Evolutionary conservation across 192 early-diverging fungal genomes (phyloP).

Genomic region (Haplosporangium gracile): DNA sequence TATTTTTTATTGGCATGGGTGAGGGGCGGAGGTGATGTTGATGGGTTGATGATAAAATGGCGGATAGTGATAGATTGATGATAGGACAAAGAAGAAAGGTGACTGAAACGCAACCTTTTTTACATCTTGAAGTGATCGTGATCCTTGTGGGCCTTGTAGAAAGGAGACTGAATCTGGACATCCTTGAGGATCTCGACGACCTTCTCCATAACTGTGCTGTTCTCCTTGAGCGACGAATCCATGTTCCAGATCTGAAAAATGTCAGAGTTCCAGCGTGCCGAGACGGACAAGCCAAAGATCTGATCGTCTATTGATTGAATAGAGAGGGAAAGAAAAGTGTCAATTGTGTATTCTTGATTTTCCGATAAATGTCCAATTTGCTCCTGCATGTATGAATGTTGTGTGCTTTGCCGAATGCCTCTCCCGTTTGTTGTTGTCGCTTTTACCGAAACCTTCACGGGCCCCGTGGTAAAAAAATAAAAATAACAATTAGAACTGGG

Average conservation of each 20-base stretch:
- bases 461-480: background rate
- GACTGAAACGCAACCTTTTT: background rate
- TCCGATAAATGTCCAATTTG: background rate
- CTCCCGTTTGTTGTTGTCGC: background rate
- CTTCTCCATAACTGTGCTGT: slow-evolving; percentile 58
- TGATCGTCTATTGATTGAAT: slow-evolving; percentile 50
- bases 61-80: background rate
- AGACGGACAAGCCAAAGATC: slow-evolving; percentile 62
- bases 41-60: background rate
- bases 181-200: slow-evolving; percentile 45
- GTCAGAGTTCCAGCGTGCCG: slow-evolving; percentile 62
- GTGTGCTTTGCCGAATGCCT: background rate
- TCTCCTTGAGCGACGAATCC: slow-evolving; percentile 49
- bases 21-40: background rate
- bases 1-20: background rate
- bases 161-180: slow-evolving; percentile 58
- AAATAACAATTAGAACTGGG: background rate
- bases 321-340: background rate
- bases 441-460: background rate
- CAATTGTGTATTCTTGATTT: background rate
- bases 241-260: slow-evolving; percentile 67
- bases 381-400: background rate
- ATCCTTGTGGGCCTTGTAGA: slow-evolving; percentile 64
- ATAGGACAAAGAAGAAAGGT: background rate
- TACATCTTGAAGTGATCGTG: slow-evolving; percentile 57